Conservation (phyloP, 306 rosid genomes). For the Begonia loranthoides region DNA sequence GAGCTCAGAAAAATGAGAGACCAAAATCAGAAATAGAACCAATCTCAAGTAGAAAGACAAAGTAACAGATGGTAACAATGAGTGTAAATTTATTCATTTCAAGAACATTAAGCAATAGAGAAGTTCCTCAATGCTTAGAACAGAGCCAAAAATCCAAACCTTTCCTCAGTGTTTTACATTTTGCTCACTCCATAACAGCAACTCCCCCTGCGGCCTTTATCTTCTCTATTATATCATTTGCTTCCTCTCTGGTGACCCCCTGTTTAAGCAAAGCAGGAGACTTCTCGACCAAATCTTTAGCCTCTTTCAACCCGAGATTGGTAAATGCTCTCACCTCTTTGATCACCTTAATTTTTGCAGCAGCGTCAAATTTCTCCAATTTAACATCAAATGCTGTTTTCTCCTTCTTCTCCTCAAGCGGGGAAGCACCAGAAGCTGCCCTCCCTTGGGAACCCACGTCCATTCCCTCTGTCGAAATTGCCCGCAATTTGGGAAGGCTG, state of each 20-base stretch:
- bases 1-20: too few relatives aligned
- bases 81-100: too few relatives aligned
- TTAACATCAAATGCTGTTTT: constrained; percentile 14
- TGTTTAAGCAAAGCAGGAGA: constrained; percentile 13
- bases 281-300: constrained; percentile 13
- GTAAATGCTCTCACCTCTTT: constrained; percentile 13
- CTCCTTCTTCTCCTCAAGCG: constrained; percentile 12
- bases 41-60: too few relatives aligned
- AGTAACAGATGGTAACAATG: too few relatives aligned
- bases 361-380: constrained; percentile 12
- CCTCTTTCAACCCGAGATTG: constrained; percentile 12
- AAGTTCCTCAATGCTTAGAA: too few relatives aligned
- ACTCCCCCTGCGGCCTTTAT: constrained; percentile 17
- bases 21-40: too few relatives aligned
- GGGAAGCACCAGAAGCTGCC: constrained; percentile 8
- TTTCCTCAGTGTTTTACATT: too few relatives aligned
- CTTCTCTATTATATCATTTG: constrained; percentile 6
- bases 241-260: constrained; percentile 13
- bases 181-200: constrained; percentile 11
- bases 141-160: too few relatives aligned
- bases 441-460: constrained; percentile 8
- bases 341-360: constrained; percentile 12
- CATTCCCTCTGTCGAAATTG: constrained; percentile 9
- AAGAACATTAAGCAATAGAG: too few relatives aligned
- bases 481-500: constrained; percentile 10